phyloP scores from a whole-genome alignment of 257 asterid species.

The Voacanga thouarsii region DNA sequence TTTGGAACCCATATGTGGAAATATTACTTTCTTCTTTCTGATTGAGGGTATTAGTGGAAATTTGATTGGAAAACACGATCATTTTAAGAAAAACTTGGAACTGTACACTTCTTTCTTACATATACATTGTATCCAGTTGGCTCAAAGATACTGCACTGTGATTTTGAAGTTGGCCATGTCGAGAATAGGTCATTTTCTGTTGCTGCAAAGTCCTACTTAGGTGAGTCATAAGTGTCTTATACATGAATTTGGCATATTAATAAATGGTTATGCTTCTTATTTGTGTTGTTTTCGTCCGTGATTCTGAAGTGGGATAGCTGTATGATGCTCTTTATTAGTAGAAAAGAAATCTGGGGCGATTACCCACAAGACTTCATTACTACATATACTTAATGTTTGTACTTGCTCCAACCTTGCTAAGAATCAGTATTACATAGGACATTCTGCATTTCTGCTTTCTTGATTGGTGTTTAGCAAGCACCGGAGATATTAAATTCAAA shows the following conservation, averaged over 20 bases:
- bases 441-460: not conserved
- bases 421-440: too few species aligned
- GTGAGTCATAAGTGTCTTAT: constrained; percentile 16
- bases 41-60: too few species aligned
- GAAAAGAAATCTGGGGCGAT: not conserved
- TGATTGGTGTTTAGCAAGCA: too few species aligned
- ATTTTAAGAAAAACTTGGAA: too few species aligned
- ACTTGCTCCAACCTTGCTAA: not conserved
- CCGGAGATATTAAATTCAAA: too few species aligned
- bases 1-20: too few species aligned
- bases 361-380: not conserved
- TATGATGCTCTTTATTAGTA: not conserved
- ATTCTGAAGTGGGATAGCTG: not conserved
- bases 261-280: not conserved
- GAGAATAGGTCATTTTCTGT: constrained; percentile 49
- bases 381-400: too few species aligned
- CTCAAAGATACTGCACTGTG: too few species aligned
- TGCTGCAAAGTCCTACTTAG: constrained; percentile 51
- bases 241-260: not conserved
- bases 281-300: not conserved
- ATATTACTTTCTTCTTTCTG: too few species aligned
- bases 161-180: constrained; percentile 43
- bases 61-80: too few species aligned
- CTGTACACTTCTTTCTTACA: too few species aligned
- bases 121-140: too few species aligned